A percentile compares a stretch with the other conserved stretches of the same genome.
phyloP scores from a whole-genome alignment of 208 protist species.

The Tritrichomonas foetus region DNA sequence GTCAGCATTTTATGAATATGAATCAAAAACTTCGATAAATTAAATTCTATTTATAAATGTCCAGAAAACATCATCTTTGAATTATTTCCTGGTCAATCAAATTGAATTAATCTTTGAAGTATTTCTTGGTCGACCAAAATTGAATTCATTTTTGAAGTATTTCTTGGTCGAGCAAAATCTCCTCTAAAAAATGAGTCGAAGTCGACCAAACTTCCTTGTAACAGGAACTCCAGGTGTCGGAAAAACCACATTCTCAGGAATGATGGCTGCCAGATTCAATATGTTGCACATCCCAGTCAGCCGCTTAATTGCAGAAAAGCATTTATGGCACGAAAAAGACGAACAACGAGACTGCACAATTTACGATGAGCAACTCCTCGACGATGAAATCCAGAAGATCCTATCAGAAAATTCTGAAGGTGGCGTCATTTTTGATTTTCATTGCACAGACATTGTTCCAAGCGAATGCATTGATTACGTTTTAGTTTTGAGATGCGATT shows the following conservation, averaged over 20 bases:
- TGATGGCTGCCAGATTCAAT: not conserved
- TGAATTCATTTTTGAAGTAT: no score
- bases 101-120: no score
- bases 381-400: not conserved
- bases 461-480: constrained; percentile 45
- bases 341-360: constrained; percentile 44
- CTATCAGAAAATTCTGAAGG: constrained; percentile 33
- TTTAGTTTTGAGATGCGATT: constrained; percentile 44
- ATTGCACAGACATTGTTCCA: constrained; percentile 47
- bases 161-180: not conserved
- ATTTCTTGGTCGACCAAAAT: no score
- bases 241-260: constrained; percentile 48
- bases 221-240: constrained; percentile 50
- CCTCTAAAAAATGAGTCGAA: not conserved
- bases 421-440: constrained; percentile 46
- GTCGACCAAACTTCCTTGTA: constrained; percentile 44
- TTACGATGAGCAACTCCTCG: constrained; percentile 44
- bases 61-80: no score
- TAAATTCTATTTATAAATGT: no score
- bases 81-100: no score
- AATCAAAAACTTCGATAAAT: no score
- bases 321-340: constrained; percentile 40
- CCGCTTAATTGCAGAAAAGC: constrained; percentile 23
- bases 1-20: no score
- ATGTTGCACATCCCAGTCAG: constrained; percentile 40